Evolutionary conservation across 164 flowering plant species (phyloP).

Genomic region (Stephania cephalantha): DNA sequence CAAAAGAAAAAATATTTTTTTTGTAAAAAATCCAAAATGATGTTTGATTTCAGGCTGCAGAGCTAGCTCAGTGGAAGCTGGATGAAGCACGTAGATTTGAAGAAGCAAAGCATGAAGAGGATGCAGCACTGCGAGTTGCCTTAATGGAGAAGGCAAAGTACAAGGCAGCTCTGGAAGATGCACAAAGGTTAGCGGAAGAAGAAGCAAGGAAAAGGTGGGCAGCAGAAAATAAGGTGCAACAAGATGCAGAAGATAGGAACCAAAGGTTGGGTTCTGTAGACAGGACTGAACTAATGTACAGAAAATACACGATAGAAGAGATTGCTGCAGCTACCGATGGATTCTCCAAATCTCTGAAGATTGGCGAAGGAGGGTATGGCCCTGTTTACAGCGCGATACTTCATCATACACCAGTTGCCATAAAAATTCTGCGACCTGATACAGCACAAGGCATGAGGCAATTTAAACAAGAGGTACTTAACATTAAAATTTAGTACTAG

Average conservation of each 20-base stretch:
- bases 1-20: too few species aligned
- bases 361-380: constrained; percentile 88
- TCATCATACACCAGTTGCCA: constrained; percentile 71
- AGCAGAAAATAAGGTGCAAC: constrained; percentile 49
- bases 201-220: constrained; percentile 48
- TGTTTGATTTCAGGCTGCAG: constrained; percentile 35
- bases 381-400: constrained; percentile 57
- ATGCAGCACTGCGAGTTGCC: constrained; percentile 49
- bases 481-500: not conserved
- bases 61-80: constrained; percentile 47
- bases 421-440: constrained; percentile 65
- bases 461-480: constrained; percentile 64
- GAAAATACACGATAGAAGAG: constrained; percentile 57
- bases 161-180: constrained; percentile 61
- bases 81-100: constrained; percentile 49
- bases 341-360: constrained; percentile 34
- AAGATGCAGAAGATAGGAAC: constrained; percentile 42
- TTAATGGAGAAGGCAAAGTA: constrained; percentile 59
- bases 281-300: constrained; percentile 36
- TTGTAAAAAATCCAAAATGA: not conserved
- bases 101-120: constrained; percentile 48
- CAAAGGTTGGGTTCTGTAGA: constrained; percentile 36
- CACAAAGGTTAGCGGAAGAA: constrained; percentile 57
- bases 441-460: constrained; percentile 72
- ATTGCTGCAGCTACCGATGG: constrained; percentile 51